Evolutionary conservation across 495 filamentous ascomycete species (phyloP).

Genomic region (Jackrogersella minutella): DNA sequence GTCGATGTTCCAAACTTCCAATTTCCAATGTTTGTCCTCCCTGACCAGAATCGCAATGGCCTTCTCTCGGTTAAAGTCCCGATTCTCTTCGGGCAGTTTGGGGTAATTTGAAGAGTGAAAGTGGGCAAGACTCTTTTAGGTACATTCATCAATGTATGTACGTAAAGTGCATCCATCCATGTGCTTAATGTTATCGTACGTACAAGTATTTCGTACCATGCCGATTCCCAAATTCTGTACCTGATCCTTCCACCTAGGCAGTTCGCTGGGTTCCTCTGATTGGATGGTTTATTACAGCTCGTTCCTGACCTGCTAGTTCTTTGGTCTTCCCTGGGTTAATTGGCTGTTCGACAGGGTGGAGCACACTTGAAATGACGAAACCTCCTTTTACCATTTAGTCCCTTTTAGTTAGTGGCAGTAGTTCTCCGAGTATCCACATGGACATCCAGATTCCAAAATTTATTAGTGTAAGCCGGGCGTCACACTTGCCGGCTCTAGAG

Average conservation of each 20-base stretch:
- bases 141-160: too few relatives aligned
- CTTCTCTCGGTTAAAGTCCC: constrained; percentile 7
- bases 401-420: not conserved
- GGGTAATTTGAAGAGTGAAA: constrained; percentile 9
- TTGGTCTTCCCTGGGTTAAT: constrained; percentile 1
- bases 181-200: not conserved
- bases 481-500: constrained; percentile 29
- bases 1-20: not conserved
- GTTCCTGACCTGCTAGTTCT: constrained; percentile 17
- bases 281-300: constrained; percentile 20
- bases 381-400: constrained; percentile 33
- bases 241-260: constrained; percentile 9
- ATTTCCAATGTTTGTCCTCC: not conserved
- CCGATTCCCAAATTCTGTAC: not conserved
- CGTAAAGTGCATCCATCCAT: too few relatives aligned
- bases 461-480: constrained; percentile 11
- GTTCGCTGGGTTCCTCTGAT: constrained; percentile 17
- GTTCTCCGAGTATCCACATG: not conserved
- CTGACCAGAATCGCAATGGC: constrained; percentile 8
- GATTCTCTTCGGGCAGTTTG: constrained; percentile 15
- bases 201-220: constrained; percentile 7
- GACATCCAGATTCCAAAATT: constrained; percentile 14
- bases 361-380: constrained; percentile 37
- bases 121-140: constrained; percentile 5
- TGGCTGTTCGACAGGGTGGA: constrained; percentile 24